phyloP scores from a whole-genome alignment of 306 rosid species.

The Lupinus albus region DNA sequence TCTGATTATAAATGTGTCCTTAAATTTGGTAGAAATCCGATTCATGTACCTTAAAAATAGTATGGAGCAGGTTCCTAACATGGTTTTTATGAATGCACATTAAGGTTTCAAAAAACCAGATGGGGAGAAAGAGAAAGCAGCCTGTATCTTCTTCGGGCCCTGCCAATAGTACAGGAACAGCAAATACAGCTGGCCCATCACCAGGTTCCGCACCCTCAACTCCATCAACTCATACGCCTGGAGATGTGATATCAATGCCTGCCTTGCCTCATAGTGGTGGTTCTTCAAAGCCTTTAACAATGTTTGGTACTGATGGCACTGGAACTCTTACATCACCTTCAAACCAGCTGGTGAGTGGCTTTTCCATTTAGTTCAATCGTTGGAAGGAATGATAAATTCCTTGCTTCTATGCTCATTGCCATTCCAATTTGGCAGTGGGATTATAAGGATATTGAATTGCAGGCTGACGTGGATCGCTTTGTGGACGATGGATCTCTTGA shows the following conservation, averaged over 20 bases:
- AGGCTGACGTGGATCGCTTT: conserved; percentile 98
- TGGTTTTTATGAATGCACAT: conserved; percentile 46
- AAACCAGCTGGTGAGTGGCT: conserved; percentile 85
- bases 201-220: conserved; percentile 99
- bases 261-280: conserved; percentile 80
- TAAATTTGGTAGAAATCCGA: conserved; percentile 8
- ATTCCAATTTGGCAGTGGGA: conserved; percentile 98
- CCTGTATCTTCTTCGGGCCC: conserved; percentile 98
- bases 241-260: conserved; percentile 97
- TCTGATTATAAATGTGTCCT: conserved; percentile 18
- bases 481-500: conserved; percentile 97
- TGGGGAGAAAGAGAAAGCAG: conserved; percentile 97
- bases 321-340: conserved; percentile 92
- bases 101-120: conserved; percentile 91
- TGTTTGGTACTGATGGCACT: conserved; percentile 78
- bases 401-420: conserved; percentile 76
- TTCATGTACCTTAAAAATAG: conserved; percentile 2
- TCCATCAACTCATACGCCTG: conserved; percentile 97
- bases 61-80: conserved; percentile 46
- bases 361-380: conserved; percentile 35
- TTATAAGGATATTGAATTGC: conserved; percentile 99
- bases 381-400: conserved; percentile 63
- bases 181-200: conserved; percentile 94
- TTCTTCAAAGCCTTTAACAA: conserved; percentile 88
- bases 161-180: conserved; percentile 98